Conservation (phyloP, 352 stramenopile genomes). For the Globisporangium rhizosaccharum region DNA sequence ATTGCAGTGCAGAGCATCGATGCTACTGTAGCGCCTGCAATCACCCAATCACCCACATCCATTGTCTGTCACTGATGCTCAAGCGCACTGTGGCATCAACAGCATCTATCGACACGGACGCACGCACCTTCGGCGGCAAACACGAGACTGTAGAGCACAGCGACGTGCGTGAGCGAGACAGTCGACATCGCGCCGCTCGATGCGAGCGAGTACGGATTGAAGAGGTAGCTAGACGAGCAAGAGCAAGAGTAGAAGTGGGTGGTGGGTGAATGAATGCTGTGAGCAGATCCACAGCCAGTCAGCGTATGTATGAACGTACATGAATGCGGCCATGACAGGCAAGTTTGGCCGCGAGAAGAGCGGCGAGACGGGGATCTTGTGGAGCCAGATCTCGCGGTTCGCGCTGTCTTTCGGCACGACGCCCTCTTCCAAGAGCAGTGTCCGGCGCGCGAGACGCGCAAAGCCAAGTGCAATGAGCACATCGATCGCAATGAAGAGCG, state of each 20-base stretch:
- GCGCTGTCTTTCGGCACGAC: conserved; percentile 22
- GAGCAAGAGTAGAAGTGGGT: too few relatives aligned
- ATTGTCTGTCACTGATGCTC: background rate
- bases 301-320: conserved; percentile 22
- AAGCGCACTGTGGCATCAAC: background rate
- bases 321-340: conserved; percentile 38
- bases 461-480: conserved; percentile 53
- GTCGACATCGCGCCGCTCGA: conserved; percentile 71
- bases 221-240: conserved; percentile 32
- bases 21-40: conserved; percentile 29
- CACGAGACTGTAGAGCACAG: conserved; percentile 61
- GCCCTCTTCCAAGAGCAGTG: conserved; percentile 46
- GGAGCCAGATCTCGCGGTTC: conserved; percentile 63
- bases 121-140: conserved; percentile 58
- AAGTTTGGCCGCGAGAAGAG: conserved; percentile 46
- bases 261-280: too few relatives aligned
- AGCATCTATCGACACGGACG: background rate
- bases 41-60: background rate
- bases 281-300: background rate
- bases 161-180: conserved; percentile 55
- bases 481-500: conserved; percentile 49
- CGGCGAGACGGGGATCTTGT: conserved; percentile 62
- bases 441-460: conserved; percentile 40
- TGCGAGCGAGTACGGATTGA: conserved; percentile 75
- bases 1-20: conserved; percentile 51